Percentiles rank a stretch among this genome's conserved stretches.
Conservation (phyloP, 1,284 basidiomycete genomes). For the Marasmius tenuissimus region DNA sequence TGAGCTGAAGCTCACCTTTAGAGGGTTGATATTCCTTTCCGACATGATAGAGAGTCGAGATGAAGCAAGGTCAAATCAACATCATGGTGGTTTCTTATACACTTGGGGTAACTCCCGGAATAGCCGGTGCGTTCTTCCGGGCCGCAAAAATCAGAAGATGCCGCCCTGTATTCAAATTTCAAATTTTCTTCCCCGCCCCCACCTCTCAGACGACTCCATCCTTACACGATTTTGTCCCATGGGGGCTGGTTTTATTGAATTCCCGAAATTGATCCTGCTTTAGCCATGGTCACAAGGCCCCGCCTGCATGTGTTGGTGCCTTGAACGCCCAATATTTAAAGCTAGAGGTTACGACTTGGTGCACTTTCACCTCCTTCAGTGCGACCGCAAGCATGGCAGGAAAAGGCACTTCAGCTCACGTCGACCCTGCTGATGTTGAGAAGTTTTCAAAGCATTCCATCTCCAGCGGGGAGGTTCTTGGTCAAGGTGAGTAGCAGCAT, state of each 20-base stretch:
- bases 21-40: slow-evolving; percentile 28
- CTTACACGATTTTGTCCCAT: too few species aligned
- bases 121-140: too few species aligned
- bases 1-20: slow-evolving; percentile 20
- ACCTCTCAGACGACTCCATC: too few species aligned
- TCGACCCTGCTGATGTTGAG: not conserved
- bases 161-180: too few species aligned
- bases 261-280: too few species aligned
- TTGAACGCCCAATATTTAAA: too few species aligned
- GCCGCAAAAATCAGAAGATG: too few species aligned
- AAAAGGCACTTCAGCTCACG: not conserved
- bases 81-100: slow-evolving; percentile 8
- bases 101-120: not conserved
- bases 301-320: too few species aligned
- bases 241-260: too few species aligned
- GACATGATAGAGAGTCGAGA: slow-evolving; percentile 28
- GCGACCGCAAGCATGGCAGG: not conserved
- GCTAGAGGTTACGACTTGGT: too few species aligned
- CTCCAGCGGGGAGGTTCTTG: not conserved
- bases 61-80: slow-evolving; percentile 1
- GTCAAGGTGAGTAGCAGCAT: not conserved
- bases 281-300: too few species aligned
- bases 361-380: not conserved
- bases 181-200: too few species aligned
- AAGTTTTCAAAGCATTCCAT: slow-evolving; percentile 1